phyloP scores from a whole-genome alignment of 257 asterid species.

The Plantago elongata region DNA sequence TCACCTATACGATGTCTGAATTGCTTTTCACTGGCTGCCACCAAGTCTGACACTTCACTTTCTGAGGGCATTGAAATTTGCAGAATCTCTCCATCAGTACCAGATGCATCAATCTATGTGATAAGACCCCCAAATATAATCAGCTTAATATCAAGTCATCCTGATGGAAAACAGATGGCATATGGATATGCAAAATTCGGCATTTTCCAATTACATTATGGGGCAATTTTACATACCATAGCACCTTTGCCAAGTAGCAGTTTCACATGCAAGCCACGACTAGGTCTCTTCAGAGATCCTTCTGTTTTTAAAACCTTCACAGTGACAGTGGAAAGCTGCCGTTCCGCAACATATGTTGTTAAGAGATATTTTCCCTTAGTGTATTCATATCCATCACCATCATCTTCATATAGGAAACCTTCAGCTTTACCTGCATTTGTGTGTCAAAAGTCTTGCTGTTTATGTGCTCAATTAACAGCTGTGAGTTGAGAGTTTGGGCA shows the following conservation, averaged over 20 bases:
- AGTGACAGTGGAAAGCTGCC: slow-evolving; percentile 57
- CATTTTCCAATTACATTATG: slow-evolving; percentile 11
- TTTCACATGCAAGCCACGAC: slow-evolving; percentile 67
- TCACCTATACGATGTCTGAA: slow-evolving; percentile 58
- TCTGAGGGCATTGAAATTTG: slow-evolving; percentile 66
- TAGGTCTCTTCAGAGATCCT: slow-evolving; percentile 83
- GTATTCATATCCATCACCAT: slow-evolving; percentile 89
- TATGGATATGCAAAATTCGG: slow-evolving; percentile 2
- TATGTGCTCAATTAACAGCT: not conserved
- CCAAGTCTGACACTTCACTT: slow-evolving; percentile 48
- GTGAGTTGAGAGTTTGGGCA: not conserved
- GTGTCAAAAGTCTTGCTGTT: not conserved
- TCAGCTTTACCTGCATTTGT: slow-evolving; percentile 75
- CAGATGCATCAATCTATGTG: slow-evolving; percentile 78
- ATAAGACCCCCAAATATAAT: slow-evolving; percentile 8
- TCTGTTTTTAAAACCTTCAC: slow-evolving; percentile 64
- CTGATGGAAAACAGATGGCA: not conserved
- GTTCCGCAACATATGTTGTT: slow-evolving; percentile 83
- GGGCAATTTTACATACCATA: slow-evolving; percentile 38
- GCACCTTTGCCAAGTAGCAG: slow-evolving; percentile 74
- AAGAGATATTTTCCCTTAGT: slow-evolving; percentile 57
- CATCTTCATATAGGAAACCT: slow-evolving; percentile 82
- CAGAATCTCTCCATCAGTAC: slow-evolving; percentile 65
- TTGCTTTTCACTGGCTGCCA: slow-evolving; percentile 49
- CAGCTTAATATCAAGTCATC: slow-evolving; percentile 14